These are phyloP conservation scores for Starmerella floris DNA, from an alignment of 805 yeast species.

Conservation along the genomic window DNA sequence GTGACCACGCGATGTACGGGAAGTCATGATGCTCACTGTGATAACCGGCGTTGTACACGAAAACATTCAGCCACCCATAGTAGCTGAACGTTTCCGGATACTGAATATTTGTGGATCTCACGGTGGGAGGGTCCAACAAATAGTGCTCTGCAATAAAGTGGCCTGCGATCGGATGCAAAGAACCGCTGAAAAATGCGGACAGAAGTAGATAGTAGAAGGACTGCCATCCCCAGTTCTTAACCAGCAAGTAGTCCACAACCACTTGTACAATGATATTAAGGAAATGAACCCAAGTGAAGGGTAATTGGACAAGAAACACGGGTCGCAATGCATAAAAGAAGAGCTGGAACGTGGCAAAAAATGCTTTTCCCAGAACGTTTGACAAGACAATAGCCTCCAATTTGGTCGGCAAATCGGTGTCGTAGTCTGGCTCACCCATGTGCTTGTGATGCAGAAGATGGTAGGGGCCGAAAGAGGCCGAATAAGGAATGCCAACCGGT, in stretches of 20 bases:
- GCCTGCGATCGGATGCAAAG: conserved; percentile 87
- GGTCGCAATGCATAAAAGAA: conserved; percentile 85
- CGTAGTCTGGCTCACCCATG: conserved; percentile 68
- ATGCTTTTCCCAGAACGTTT: conserved; percentile 72
- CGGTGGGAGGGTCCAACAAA: conserved; percentile 34
- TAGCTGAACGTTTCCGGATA: conserved; percentile 73
- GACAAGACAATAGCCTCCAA: conserved; percentile 64
- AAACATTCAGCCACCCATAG: conserved; percentile 61
- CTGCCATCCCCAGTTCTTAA: conserved; percentile 49
- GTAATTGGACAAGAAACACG: conserved; percentile 64
- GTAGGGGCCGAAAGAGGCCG: conserved; percentile 80
- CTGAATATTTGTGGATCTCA: conserved; percentile 15
- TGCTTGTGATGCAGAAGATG: conserved; percentile 87
- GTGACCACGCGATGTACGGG: conserved; percentile 87
- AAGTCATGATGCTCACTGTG: conserved; percentile 94
- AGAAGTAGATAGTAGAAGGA: conserved; percentile 53
- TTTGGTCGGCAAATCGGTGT: conserved; percentile 76
- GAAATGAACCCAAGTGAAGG: conserved; percentile 62
- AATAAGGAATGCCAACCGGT: conserved; percentile 82
- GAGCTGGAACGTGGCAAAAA: conserved; percentile 80
- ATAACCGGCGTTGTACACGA: conserved; percentile 88
- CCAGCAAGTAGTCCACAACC: conserved; percentile 43
- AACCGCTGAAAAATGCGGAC: conserved; percentile 78
- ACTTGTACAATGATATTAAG: conserved; percentile 51
- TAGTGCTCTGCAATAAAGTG: conserved; percentile 94